Percentiles rank a stretch among this genome's conserved stretches.
phyloP scores from a whole-genome alignment of 2,329 filamentous ascomycete genomes.

The Thelonectria discophora region DNA sequence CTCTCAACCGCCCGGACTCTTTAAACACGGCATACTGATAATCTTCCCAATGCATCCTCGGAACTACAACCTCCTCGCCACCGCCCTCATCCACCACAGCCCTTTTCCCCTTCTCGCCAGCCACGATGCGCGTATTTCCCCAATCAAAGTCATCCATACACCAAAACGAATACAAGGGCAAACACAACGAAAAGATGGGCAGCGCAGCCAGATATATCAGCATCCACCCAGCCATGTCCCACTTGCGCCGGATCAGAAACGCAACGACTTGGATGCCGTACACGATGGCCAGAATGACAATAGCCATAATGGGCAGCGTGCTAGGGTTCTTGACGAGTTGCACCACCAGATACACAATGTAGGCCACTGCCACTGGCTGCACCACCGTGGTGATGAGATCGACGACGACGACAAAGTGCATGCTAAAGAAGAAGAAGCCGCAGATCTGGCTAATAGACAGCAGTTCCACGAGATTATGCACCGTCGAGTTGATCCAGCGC shows the following conservation, averaged over 20 bases:
- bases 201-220: conserved; percentile 95
- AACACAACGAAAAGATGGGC: conserved; percentile 88
- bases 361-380: conserved; percentile 86
- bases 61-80: not conserved
- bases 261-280: conserved; percentile 96
- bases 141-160: conserved; percentile 99
- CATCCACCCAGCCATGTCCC: conserved; percentile 99
- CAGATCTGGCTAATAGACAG: conserved; percentile 92
- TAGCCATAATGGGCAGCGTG: conserved; percentile 84
- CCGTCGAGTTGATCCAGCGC: conserved; percentile 99
- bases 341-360: conserved; percentile 83
- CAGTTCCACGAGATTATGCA: conserved; percentile 94
- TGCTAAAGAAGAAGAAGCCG: conserved; percentile 98
- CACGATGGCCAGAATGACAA: conserved; percentile 87
- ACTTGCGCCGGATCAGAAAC: conserved; percentile 95
- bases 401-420: conserved; percentile 95
- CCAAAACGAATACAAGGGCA: conserved; percentile 99
- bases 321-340: conserved; percentile 61
- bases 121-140: conserved; percentile 98
- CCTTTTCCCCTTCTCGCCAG: conserved; percentile 91
- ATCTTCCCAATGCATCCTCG: not conserved
- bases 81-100: conserved; percentile 53
- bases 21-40: not conserved
- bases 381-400: conserved; percentile 93
- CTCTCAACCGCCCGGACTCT: too few species aligned